phyloP scores from a whole-genome alignment of 2,329 filamentous ascomycete genomes.

The Dothideomycetidae sp. region DNA sequence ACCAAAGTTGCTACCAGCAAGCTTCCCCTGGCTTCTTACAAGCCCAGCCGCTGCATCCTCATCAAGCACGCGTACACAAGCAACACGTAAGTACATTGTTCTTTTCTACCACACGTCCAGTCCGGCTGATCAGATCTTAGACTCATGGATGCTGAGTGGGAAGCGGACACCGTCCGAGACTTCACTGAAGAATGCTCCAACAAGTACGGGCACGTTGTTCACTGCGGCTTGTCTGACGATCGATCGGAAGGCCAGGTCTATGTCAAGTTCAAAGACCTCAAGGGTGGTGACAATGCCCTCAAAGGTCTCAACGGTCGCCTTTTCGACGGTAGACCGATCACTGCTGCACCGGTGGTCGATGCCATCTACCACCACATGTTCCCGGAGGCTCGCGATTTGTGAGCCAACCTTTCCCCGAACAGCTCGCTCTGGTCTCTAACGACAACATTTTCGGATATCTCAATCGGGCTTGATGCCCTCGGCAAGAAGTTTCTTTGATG shows the following conservation, averaged over 20 bases:
- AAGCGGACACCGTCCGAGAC: conserved; percentile 88
- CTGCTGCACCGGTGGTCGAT: conserved; percentile 89
- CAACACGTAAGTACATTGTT: conserved; percentile 54
- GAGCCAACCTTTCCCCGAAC: too few relatives aligned
- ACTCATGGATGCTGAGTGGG: conserved; percentile 70
- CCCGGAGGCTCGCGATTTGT: conserved; percentile 20
- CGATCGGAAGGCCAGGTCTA: conserved; percentile 89
- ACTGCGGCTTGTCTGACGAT: conserved; percentile 60
- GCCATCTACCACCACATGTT: conserved; percentile 63
- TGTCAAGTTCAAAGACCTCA: conserved; percentile 92
- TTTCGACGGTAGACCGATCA: conserved; percentile 87
- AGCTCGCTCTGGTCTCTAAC: too few relatives aligned
- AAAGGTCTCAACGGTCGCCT: conserved; percentile 94
- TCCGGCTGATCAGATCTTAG: conserved; percentile 31
- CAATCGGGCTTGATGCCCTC: too few relatives aligned
- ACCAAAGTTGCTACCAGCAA: conserved; percentile 26
- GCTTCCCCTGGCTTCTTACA: conserved; percentile 75
- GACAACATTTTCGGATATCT: too few relatives aligned
- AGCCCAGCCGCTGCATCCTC: conserved; percentile 85
- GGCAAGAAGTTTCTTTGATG: background rate
- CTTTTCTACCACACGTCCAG: too few relatives aligned
- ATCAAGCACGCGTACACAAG: conserved; percentile 94
- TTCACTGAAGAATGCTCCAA: conserved; percentile 83
- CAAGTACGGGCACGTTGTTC: conserved; percentile 94
- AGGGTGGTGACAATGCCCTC: conserved; percentile 93